Evolutionary conservation across 2,329 filamentous ascomycete species (phyloP).

Genomic region (Microcyclospora tardicrescens): DNA sequence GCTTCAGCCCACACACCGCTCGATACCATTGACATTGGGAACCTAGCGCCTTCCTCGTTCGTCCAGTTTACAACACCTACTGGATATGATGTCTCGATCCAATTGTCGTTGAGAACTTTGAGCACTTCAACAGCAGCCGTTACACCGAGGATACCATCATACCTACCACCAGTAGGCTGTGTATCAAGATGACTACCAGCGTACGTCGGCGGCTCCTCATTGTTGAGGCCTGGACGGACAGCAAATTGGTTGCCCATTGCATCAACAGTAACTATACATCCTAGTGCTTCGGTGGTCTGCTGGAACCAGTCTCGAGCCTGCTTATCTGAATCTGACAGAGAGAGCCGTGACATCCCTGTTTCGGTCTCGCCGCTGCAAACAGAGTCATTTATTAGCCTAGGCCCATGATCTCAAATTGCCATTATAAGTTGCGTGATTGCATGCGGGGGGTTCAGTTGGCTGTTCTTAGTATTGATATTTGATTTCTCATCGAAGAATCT

Average conservation of each 20-base stretch:
- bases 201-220: slow-evolving; percentile 33
- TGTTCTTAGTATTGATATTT: slow-evolving; percentile 12
- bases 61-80: slow-evolving; percentile 71
- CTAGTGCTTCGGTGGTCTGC: slow-evolving; percentile 46
- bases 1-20: slow-evolving; percentile 68
- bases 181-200: slow-evolving; percentile 40
- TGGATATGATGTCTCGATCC: slow-evolving; percentile 55
- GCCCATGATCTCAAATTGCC: background rate
- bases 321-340: slow-evolving; percentile 59
- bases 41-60: slow-evolving; percentile 71
- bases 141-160: slow-evolving; percentile 67
- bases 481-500: slow-evolving; percentile 6
- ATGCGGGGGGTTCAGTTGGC: slow-evolving; percentile 10
- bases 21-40: slow-evolving; percentile 60
- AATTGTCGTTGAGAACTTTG: slow-evolving; percentile 51
- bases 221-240: slow-evolving; percentile 48
- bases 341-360: slow-evolving; percentile 64
- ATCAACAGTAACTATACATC: slow-evolving; percentile 56
- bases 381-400: slow-evolving; percentile 4
- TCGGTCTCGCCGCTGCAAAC: slow-evolving; percentile 35
- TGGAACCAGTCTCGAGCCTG: slow-evolving; percentile 64
- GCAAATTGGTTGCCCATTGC: slow-evolving; percentile 74
- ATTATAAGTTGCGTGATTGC: background rate
- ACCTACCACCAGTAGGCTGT: slow-evolving; percentile 49
- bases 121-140: slow-evolving; percentile 62